These are phyloP conservation scores for Cenchrus fungigraminus DNA, from an alignment of 176 grass and related monocot genomes.

Conservation along the genomic window DNA sequence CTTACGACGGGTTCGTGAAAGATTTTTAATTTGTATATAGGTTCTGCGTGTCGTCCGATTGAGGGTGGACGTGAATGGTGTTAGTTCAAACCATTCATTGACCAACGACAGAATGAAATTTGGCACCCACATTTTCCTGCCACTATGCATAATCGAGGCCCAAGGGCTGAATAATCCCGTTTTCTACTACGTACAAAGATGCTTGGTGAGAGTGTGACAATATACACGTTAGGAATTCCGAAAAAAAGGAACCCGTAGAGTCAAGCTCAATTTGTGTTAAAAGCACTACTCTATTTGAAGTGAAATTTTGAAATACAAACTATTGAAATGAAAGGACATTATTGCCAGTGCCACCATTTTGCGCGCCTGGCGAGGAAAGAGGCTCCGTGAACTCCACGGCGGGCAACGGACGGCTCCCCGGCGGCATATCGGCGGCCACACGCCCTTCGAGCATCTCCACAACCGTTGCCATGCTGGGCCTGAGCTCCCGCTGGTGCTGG, in stretches of 20 bases:
- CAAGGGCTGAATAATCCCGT: too few relatives aligned
- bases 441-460: slow-evolving; percentile 60
- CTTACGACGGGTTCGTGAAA: neutral
- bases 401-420: slow-evolving; percentile 48
- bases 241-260: neutral
- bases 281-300: neutral
- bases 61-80: neutral
- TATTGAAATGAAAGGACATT: neutral
- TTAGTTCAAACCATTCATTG: neutral
- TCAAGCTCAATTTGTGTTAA: neutral
- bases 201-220: too few relatives aligned
- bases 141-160: too few relatives aligned
- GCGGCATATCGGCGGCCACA: slow-evolving; percentile 48
- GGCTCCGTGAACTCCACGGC: slow-evolving; percentile 22
- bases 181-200: too few relatives aligned
- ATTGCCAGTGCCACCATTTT: neutral
- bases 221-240: too few relatives aligned
- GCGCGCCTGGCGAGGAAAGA: neutral
- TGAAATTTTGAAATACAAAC: neutral
- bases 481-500: slow-evolving; percentile 45
- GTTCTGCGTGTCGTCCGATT: neutral
- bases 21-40: neutral
- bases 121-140: too few relatives aligned
- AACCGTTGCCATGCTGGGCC: slow-evolving; percentile 50
- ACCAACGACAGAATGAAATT: too few relatives aligned